Evolutionary conservation across 805 yeast species (phyloP), one percentile per base, ranked within the genome.

Genomic region (Metschnikowia kofuensis): DNA sequence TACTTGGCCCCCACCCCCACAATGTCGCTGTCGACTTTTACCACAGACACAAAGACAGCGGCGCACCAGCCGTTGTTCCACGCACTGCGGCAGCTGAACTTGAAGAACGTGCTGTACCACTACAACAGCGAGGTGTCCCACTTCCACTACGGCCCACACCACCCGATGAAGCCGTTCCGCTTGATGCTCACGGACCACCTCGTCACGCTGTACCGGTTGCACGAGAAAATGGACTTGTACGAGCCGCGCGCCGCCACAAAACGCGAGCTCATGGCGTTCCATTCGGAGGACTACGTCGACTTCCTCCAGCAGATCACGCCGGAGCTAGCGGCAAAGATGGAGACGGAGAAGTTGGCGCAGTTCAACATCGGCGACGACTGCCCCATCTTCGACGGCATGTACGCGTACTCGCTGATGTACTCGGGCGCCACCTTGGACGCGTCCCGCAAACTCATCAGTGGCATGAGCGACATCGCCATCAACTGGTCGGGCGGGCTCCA

Each of bases 91-190:
- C 49, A 35, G 37, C 52, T 44, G 49, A 13, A 36, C 32, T 49
- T 47, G n/a, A 47, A 51, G 26, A 44, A 55, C 60, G 96, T 90
- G 1, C 88, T 96, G 8, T 90, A 90, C 68, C 97, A 90, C 66
- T 89, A 79, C 68, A 90, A 90, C 65, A 87, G 90, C 27, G 82
- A 84, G 45, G 95, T 85, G 0, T 77, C 88, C 1, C 79, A 81
- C 55, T 91, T 84, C 67, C 97, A 91, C 61, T 91, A 88, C 66
- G 99, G 99, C 14, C 87, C 88, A 1, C 80, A 83, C 51, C 99
- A 92, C 67, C 99, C 99, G n/a, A 92, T 92, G 99, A 92, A 92
- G 66, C 99, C 99, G 13, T 89, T 91, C 66, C 74, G 99, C 55
- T 74, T 94, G 53, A 85, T 90, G 91, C 77, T 92, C 40, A 92